Base-by-base conservation (phyloP, 768 basidiomycete species). In the Cystoderma amianthinum region DNA sequence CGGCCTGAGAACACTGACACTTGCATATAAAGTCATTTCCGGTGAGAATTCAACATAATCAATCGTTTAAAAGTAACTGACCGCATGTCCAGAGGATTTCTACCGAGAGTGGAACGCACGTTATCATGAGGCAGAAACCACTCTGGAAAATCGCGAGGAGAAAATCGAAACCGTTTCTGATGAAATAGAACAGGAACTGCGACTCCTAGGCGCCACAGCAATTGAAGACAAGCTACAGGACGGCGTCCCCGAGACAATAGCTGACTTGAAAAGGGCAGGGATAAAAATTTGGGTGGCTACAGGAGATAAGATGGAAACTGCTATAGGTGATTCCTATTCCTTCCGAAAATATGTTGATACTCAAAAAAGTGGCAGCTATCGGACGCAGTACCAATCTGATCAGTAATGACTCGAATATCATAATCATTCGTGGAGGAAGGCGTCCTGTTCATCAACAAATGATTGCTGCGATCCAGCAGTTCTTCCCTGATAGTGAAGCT, bases 221-320 rank as follows among this genome's bases (percentile, higher is more conserved):
- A 99, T 99, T 49, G 96, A 99, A 63, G 96, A 99, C 61, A 80
- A 82, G 36, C 64, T 99, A n/a, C 96, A 99, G 61, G 96, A 98
- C 53, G 96, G 96, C 34, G 96, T 98, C 1, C 95, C 96, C 3
- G 94, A 98, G 57, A 76, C 94, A 2, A 98, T 98, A 49, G 89
- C 87, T 1, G 93, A 98, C 54, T 71, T 99, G 13, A 98, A 97
- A 64, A 71, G 79, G 12, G 95, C 96, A 2, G 96, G 96, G 0
- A 97, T 98, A 67, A 98, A 97, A 65, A 65, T 99, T 41, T 99
- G 96, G 96, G 96, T 99, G 21, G 89, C 92, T 5, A 99, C 96
- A 0, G 96, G 96, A 18, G 96, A 99, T 66, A 99, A 99, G 63
- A 74, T 98, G 13, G 95, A 97, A 61, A 97, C 95, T 35, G 93